phyloP scores from a whole-genome alignment of 192 early-diverging fungal species.

The Anaeromyces robustus region DNA sequence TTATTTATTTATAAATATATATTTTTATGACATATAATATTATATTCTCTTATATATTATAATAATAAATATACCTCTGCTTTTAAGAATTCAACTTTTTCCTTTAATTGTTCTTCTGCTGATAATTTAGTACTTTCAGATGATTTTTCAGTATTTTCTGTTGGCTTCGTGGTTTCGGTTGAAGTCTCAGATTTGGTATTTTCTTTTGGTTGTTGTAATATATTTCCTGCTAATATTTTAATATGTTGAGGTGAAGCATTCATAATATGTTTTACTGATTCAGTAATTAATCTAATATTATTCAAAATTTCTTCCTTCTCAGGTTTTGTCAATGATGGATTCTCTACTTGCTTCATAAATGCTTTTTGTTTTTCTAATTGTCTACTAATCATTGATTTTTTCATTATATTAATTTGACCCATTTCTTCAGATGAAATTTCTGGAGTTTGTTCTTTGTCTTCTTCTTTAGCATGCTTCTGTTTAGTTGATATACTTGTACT shows the following conservation, averaged over 20 bases:
- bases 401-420: neutral
- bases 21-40: too few species aligned
- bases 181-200: neutral
- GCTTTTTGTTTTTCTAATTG: neutral
- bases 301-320: neutral
- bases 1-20: too few species aligned
- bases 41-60: too few species aligned
- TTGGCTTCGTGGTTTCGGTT: slow-evolving; percentile 14
- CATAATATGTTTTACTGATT: neutral
- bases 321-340: neutral
- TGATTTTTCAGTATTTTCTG: neutral
- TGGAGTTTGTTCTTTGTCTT: slow-evolving; percentile 11
- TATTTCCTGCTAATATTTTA: neutral
- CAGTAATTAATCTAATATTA: neutral
- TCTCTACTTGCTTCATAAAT: neutral
- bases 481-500: too few species aligned
- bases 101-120: slow-evolving; percentile 18
- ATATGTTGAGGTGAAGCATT: neutral
- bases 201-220: neutral
- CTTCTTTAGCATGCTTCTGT: too few species aligned
- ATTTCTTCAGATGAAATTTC: slow-evolving; percentile 1
- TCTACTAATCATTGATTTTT: neutral
- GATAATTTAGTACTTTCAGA: neutral
- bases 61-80: slow-evolving; percentile 36
- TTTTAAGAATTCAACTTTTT: slow-evolving; percentile 41